Percentiles rank a stretch among this genome's conserved stretches.
These are phyloP conservation scores for Cladosporium sp. DNA, from an alignment of 2,329 filamentous ascomycete genomes.

Conservation along the genomic window DNA sequence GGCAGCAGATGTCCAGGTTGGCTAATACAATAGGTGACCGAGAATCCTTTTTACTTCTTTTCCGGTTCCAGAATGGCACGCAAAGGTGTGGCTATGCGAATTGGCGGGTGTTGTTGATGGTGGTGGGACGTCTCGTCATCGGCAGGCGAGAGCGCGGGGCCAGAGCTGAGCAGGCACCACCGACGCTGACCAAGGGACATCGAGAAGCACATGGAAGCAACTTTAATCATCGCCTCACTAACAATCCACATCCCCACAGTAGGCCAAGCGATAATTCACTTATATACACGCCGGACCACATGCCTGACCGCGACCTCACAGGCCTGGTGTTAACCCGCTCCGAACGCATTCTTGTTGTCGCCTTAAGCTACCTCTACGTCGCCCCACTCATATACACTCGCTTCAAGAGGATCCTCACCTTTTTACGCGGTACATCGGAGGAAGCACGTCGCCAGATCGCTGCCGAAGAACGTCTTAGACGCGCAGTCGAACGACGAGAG, in stretches of 20 bases:
- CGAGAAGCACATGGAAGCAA: slow-evolving; percentile 7
- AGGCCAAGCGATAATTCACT: background rate
- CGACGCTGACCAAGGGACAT: background rate
- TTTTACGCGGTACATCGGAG: slow-evolving; percentile 16
- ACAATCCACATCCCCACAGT: background rate
- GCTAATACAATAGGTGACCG: background rate
- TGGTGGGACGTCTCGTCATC: slow-evolving; percentile 8
- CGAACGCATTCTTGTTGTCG: slow-evolving; percentile 32
- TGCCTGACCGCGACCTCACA: slow-evolving; percentile 18
- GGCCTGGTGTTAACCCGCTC: slow-evolving; percentile 30
- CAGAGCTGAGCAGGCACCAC: slow-evolving; percentile 1
- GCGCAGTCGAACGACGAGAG: slow-evolving; percentile 10
- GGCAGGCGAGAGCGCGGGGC: background rate
- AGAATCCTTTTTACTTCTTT: background rate
- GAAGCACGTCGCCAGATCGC: slow-evolving; percentile 19
- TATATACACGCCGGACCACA: background rate
- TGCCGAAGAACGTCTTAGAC: slow-evolving; percentile 15
- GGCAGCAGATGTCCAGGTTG: too few species aligned
- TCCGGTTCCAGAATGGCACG: background rate
- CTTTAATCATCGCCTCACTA: background rate
- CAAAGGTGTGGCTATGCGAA: background rate
- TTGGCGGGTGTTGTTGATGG: background rate
- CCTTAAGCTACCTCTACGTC: slow-evolving; percentile 30
- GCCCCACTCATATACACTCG: slow-evolving; percentile 27
- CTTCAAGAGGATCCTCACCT: slow-evolving; percentile 22